These are phyloP conservation scores for Notholithocarpus densiflorus DNA, from an alignment of 306 rosid genomes.

Conservation along the genomic window DNA sequence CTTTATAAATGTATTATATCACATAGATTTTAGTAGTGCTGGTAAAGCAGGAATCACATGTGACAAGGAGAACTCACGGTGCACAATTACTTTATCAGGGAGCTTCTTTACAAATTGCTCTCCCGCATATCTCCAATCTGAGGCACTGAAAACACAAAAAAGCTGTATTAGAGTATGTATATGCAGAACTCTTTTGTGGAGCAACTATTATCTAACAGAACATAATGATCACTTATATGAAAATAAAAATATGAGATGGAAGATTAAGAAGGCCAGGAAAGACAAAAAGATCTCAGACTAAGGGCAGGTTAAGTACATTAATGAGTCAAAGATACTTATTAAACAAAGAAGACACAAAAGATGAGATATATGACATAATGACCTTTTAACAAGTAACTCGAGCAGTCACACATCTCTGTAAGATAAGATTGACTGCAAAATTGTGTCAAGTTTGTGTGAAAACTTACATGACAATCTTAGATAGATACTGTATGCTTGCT, in stretches of 20 bases:
- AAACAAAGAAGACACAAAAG: not conserved
- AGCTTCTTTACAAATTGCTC: conserved; percentile 70
- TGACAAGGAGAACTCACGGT: conserved; percentile 52
- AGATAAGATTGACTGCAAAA: not conserved
- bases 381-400: not conserved
- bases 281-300: not conserved
- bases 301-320: not conserved
- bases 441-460: not conserved
- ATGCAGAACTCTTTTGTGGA: not conserved
- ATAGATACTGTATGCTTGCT: not conserved
- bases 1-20: not conserved
- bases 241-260: not conserved
- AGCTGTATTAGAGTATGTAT: not conserved
- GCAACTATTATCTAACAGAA: not conserved
- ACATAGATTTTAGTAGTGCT: not conserved
- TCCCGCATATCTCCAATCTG: conserved; percentile 87
- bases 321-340: not conserved
- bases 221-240: not conserved
- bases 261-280: not conserved
- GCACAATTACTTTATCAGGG: conserved; percentile 83
- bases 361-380: not conserved
- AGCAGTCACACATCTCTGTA: not conserved
- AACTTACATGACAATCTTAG: not conserved
- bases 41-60: conserved; percentile 8
- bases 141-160: conserved; percentile 52